A percentile compares a stretch with the other conserved stretches of the same genome.
phyloP scores from a whole-genome alignment of 1,284 basidiomycete species.

The Irpex sp. region DNA sequence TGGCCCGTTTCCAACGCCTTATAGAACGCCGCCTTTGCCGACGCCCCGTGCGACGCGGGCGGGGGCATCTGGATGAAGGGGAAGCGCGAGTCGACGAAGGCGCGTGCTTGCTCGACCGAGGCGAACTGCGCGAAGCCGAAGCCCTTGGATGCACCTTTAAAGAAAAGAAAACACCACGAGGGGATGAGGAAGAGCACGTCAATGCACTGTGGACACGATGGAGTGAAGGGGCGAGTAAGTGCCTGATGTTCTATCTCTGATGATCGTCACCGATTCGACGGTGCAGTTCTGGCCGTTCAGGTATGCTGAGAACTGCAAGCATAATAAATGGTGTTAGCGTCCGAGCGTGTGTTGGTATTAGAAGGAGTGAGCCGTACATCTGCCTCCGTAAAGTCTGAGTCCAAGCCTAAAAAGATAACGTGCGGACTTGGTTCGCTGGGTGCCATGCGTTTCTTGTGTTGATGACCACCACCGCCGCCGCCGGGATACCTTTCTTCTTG shows the following conservation, averaged over 20 bases:
- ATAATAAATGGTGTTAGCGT: slow-evolving; percentile 10
- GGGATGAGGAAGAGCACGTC: slow-evolving; percentile 51
- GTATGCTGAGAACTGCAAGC: slow-evolving; percentile 69
- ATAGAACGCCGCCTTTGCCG: slow-evolving; percentile 64
- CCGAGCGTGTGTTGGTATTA: slow-evolving; percentile 22
- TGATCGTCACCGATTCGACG: slow-evolving; percentile 86
- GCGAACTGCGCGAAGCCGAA: slow-evolving; percentile 94
- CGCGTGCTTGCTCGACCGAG: slow-evolving; percentile 75
- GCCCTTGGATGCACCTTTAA: slow-evolving; percentile 82
- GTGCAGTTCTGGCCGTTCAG: slow-evolving; percentile 69
- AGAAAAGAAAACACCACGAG: slow-evolving; percentile 42
- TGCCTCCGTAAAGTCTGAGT: slow-evolving; percentile 84
- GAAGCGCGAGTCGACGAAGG: slow-evolving; percentile 84
- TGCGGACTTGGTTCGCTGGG: slow-evolving; percentile 83
- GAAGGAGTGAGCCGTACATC: slow-evolving; percentile 62
- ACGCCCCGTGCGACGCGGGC: slow-evolving; percentile 74
- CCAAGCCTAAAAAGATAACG: slow-evolving; percentile 89
- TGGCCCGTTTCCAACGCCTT: slow-evolving; percentile 63
- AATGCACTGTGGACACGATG: slow-evolving; percentile 58
- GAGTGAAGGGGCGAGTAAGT: slow-evolving; percentile 74
- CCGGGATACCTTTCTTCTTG: slow-evolving; percentile 37
- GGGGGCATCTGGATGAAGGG: slow-evolving; percentile 85
- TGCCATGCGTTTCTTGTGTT: slow-evolving; percentile 65
- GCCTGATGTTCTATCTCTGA: slow-evolving; percentile 91
- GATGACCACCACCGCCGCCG: slow-evolving; percentile 33